Evolutionary conservation across 805 yeast species (phyloP).

Genomic region (Grigorovia yakushimaensis): DNA sequence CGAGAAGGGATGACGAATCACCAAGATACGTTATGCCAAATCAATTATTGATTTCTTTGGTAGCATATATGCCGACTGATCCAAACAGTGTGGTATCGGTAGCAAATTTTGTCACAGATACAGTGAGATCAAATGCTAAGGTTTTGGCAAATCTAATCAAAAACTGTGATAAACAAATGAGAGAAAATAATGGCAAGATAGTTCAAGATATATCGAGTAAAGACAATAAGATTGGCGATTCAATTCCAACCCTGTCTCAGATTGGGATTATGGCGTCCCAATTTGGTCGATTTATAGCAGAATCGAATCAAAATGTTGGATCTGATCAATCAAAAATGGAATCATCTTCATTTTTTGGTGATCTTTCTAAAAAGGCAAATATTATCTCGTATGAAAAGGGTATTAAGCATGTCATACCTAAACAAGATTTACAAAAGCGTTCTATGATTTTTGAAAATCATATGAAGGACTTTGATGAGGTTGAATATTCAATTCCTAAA

Average conservation of each 20-base stretch:
- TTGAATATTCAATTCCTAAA: constrained; percentile 6
- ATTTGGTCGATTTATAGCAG: too few relatives aligned
- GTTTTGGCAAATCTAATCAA: constrained; percentile 51
- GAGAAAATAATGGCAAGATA: constrained; percentile 4
- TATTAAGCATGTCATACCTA: constrained; percentile 4
- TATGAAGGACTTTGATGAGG: constrained; percentile 13
- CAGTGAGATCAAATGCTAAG: constrained; percentile 48
- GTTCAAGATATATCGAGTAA: neutral
- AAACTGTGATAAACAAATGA: constrained; percentile 25
- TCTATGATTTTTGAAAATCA: constrained; percentile 5
- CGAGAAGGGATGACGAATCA: constrained; percentile 75
- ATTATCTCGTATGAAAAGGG: constrained; percentile 5
- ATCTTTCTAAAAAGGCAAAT: constrained; percentile 4
- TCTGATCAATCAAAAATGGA: too few relatives aligned
- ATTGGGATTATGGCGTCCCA: neutral
- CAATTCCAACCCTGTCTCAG: constrained; percentile 2
- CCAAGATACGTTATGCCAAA: constrained; percentile 77
- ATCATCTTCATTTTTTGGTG: constrained; percentile 9
- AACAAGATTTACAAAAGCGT: constrained; percentile 12
- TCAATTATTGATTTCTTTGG: constrained; percentile 57
- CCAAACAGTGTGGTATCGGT: constrained; percentile 43
- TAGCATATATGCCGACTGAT: constrained; percentile 48
- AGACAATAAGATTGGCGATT: neutral
- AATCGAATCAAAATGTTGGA: neutral
- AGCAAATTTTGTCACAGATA: constrained; percentile 39